Base-by-base conservation (phyloP, 148 eudicot species). In the Rhododendron henanense region DNA sequence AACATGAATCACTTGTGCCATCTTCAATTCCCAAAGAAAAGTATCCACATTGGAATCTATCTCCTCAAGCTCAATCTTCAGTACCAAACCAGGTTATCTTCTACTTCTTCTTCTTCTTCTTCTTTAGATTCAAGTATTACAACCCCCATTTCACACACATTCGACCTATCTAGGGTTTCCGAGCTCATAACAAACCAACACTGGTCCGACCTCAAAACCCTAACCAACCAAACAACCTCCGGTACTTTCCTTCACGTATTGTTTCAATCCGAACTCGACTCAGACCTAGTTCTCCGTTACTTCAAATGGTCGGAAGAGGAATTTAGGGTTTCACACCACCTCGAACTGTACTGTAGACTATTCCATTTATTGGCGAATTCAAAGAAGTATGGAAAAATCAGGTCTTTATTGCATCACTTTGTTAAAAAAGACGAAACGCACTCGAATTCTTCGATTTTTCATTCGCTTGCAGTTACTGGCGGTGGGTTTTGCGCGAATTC, bases 251-350 rank as follows among this genome's bases (percentile, higher is more conserved):
- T 91, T 73, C 86, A 84, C 65, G 65, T 86, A n/a, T 84, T 93
- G 35, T 50, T 90, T 31, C 90, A 90, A 31, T 79, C 79, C n/a
- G 51, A 83, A 35, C 81, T 81, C 37, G 84, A 90, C 86, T 82
- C 91, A 8, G 88, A 78, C 82, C 55, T 88, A 10, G 84, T 91
- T 85, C 45, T 86, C 11, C 35, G 61, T 31, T 91, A 87, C 89
- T 92, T 93, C 84, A 91, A 84, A 55, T 93, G 94, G 94, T 89
- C 93, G 25, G 88, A 88, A 87, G 85, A 79, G 18, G 88, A 88
- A 31, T 89, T 37, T 81, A 86, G 89, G 77, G 85, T 90, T 57
- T 81, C 83, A 44, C 91, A 91, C 87, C 84, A 87, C 18, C 88
- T 93, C 71, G 89, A 90, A 21, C 78, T 85, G 71, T 89, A 91